These are phyloP conservation scores for Puccinia novopanici DNA, from an alignment of 1,284 basidiomycete genomes.

Conservation along the genomic window DNA sequence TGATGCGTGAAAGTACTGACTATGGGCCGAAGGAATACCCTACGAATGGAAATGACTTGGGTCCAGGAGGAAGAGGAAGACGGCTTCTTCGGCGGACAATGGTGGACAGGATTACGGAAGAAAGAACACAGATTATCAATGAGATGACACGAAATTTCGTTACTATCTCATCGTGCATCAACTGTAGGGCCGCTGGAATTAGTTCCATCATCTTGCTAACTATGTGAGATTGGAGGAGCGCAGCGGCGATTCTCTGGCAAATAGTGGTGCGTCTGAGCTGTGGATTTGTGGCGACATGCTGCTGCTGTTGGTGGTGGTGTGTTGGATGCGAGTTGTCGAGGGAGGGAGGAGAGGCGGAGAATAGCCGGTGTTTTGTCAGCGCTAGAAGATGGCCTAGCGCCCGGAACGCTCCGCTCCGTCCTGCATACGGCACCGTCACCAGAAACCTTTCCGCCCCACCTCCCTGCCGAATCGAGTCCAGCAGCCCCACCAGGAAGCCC, in stretches of 20 bases:
- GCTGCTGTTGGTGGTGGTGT: too few relatives aligned
- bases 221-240: background rate
- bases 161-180: slow-evolving; percentile 11
- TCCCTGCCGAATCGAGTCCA: background rate
- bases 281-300: background rate
- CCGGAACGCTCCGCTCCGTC: slow-evolving; percentile 1
- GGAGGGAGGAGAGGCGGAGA: background rate
- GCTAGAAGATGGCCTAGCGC: too few relatives aligned
- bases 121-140: slow-evolving; percentile 20
- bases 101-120: slow-evolving; percentile 18
- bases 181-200: slow-evolving; percentile 1
- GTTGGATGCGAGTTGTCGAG: background rate
- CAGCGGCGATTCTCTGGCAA: background rate
- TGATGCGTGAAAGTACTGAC: slow-evolving; percentile 21
- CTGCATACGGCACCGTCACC: slow-evolving; percentile 5
- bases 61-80: slow-evolving; percentile 44
- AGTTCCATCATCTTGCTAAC: slow-evolving; percentile 26
- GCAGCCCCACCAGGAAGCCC: background rate
- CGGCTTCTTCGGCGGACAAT: slow-evolving; percentile 14
- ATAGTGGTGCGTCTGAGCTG: background rate
- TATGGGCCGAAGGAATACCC: slow-evolving; percentile 46
- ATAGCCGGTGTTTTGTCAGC: slow-evolving; percentile 1
- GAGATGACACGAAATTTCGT: slow-evolving; percentile 20
- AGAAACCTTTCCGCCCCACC: background rate
- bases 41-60: slow-evolving; percentile 31